phyloP scores from a whole-genome alignment of 73 alveolate species.

The Blepharisma japonicum region DNA sequence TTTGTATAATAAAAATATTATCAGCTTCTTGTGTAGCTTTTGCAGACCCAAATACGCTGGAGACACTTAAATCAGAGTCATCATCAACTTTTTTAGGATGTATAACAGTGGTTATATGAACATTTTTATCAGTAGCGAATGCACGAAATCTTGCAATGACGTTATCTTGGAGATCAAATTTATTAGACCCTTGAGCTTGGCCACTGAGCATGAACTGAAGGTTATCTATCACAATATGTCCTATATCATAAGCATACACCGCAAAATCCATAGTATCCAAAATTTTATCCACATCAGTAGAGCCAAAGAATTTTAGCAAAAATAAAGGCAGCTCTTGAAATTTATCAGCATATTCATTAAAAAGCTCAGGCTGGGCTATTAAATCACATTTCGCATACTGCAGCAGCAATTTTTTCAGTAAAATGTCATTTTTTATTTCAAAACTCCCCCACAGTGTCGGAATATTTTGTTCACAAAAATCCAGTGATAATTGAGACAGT shows the following conservation, averaged over 20 bases:
- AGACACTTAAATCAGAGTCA: slow-evolving; percentile 65
- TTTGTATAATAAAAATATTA: slow-evolving; percentile 68
- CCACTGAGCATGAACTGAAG: slow-evolving; percentile 83
- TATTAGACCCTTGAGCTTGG: slow-evolving; percentile 60
- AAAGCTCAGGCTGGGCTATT: slow-evolving; percentile 40
- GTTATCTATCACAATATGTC: slow-evolving; percentile 77
- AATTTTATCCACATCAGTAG: slow-evolving; percentile 61
- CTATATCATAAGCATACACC: slow-evolving; percentile 69
- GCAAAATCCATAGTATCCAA: slow-evolving; percentile 83
- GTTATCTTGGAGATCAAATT: slow-evolving; percentile 77
- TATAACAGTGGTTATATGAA: slow-evolving; percentile 76
- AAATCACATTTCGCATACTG: slow-evolving; percentile 53
- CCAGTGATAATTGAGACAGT: slow-evolving; percentile 73
- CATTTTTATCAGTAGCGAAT: slow-evolving; percentile 68
- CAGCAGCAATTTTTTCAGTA: slow-evolving; percentile 59
- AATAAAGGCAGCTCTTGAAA: slow-evolving; percentile 67
- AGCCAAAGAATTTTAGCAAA: slow-evolving; percentile 83
- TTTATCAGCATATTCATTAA: slow-evolving; percentile 37
- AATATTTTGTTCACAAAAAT: slow-evolving; percentile 60
- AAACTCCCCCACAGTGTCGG: slow-evolving; percentile 92
- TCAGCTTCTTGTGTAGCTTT: slow-evolving; percentile 91
- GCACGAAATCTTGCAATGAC: slow-evolving; percentile 61
- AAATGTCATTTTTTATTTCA: slow-evolving; percentile 77
- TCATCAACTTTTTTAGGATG: slow-evolving; percentile 94
- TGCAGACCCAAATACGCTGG: slow-evolving; percentile 84